A percentile compares a stretch with the other conserved stretches of the same genome.
Evolutionary conservation across 208 protist species (phyloP).

Genomic region (Leishmania arabica): DNA sequence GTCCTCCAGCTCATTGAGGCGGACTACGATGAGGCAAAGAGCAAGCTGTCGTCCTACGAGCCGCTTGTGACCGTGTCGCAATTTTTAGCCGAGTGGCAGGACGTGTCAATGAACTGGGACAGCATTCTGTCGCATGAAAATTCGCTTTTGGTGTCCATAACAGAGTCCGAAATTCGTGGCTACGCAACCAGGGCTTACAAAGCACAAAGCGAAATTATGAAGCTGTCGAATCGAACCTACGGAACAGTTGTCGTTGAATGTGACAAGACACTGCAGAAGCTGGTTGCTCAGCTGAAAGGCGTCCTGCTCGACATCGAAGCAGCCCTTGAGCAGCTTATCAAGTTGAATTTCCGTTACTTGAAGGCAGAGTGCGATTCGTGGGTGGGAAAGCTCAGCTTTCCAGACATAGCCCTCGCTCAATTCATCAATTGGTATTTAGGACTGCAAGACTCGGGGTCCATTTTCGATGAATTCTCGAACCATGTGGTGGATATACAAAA

Average conservation of each 20-base stretch:
- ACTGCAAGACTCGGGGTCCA: constrained; percentile 37
- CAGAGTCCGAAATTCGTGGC: constrained; percentile 46
- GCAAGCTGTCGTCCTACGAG: constrained; percentile 42
- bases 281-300: constrained; percentile 36
- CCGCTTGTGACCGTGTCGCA: constrained; percentile 23
- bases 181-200: constrained; percentile 46
- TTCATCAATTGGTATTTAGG: constrained; percentile 55
- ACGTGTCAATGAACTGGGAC: constrained; percentile 29
- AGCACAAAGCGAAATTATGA: constrained; percentile 43
- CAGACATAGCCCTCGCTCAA: constrained; percentile 33
- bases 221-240: constrained; percentile 39
- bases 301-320: constrained; percentile 44
- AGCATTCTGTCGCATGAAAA: constrained; percentile 12
- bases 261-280: constrained; percentile 28
- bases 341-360: constrained; percentile 31
- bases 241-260: constrained; percentile 49
- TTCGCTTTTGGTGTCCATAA: constrained; percentile 23
- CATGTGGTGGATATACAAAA: constrained; percentile 49
- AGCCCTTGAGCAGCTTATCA: constrained; percentile 33
- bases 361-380: constrained; percentile 34
- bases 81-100: constrained; percentile 46
- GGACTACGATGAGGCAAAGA: constrained; percentile 42
- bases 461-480: constrained; percentile 40
- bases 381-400: constrained; percentile 37
- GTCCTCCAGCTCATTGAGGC: constrained; percentile 25